Evolutionary conservation across 495 filamentous ascomycete species (phyloP).

Genomic region (Hypoxylon rickii): DNA sequence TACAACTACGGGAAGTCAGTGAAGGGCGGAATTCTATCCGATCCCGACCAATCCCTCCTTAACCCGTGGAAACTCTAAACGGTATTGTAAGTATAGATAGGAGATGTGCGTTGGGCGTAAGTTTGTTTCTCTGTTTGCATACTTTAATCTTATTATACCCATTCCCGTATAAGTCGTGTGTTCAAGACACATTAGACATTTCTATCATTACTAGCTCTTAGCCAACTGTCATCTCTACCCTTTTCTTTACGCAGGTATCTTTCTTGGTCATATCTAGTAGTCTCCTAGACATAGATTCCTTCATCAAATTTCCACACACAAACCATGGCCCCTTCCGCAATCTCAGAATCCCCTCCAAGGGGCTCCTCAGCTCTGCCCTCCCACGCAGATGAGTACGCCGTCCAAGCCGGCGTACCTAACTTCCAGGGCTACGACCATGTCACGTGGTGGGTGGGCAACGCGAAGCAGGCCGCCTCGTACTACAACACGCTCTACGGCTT

Average conservation of each 20-base stretch:
- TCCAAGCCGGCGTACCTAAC: slow-evolving; percentile 52
- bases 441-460: slow-evolving; percentile 94
- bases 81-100: background rate
- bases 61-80: slow-evolving; percentile 2
- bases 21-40: slow-evolving; percentile 33
- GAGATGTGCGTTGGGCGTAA: too few relatives aligned
- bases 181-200: background rate
- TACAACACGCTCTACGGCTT: slow-evolving; percentile 88
- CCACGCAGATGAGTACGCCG: slow-evolving; percentile 46
- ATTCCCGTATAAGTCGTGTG: background rate
- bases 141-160: background rate
- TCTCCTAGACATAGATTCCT: too few relatives aligned
- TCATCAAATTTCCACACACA: slow-evolving; percentile 11
- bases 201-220: too few relatives aligned
- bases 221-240: background rate
- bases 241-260: background rate
- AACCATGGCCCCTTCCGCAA: slow-evolving; percentile 73
- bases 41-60: slow-evolving; percentile 22
- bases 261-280: background rate
- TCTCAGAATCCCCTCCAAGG: slow-evolving; percentile 57
- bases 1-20: background rate
- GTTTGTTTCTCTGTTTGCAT: too few relatives aligned
- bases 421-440: slow-evolving; percentile 88
- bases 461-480: slow-evolving; percentile 87
- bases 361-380: slow-evolving; percentile 45